Evolutionary conservation across 306 rosid genomes (phyloP).

Genomic region (Vigna unguiculata): DNA sequence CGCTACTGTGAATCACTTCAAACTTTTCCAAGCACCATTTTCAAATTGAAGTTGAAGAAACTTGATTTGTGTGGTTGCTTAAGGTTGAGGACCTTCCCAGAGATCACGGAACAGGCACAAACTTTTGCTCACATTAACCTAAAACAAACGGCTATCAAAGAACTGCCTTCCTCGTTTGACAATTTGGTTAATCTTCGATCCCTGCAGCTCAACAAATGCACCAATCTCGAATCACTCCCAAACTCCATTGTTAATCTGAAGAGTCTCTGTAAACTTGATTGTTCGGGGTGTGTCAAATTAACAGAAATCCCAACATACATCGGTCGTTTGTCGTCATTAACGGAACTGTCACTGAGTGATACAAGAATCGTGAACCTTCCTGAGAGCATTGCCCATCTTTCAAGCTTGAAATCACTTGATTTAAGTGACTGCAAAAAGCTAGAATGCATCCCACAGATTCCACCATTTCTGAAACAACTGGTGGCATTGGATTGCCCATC

Average conservation of each 20-base stretch:
- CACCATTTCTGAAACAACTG: conserved; percentile 29
- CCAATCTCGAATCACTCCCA: conserved; percentile 33
- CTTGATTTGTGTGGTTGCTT: too few species aligned
- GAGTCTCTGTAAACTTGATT: conserved; percentile 11
- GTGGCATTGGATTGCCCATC: conserved; percentile 41
- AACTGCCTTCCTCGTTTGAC: background rate
- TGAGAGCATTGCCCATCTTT: conserved; percentile 30
- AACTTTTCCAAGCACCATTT: too few species aligned
- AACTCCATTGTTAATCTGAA: conserved; percentile 17
- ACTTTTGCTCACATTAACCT: too few species aligned
- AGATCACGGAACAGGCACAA: too few species aligned
- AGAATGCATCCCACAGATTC: conserved; percentile 39
- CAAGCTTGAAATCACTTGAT: conserved; percentile 46
- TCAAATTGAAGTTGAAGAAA: too few species aligned
- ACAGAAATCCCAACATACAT: conserved; percentile 34
- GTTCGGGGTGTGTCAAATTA: background rate
- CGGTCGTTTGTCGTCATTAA: conserved; percentile 21
- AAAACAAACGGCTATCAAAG: too few species aligned
- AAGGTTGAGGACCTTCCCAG: too few species aligned
- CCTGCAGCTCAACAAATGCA: background rate
- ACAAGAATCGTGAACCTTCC: conserved; percentile 37
- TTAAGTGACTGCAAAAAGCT: conserved; percentile 42
- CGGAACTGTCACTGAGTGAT: conserved; percentile 19
- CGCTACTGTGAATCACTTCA: too few species aligned
- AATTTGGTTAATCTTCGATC: conserved; percentile 31